Evolutionary conservation across 2,329 filamentous ascomycete genomes (phyloP).

Genomic region (Fonsecaea pedrosoi): DNA sequence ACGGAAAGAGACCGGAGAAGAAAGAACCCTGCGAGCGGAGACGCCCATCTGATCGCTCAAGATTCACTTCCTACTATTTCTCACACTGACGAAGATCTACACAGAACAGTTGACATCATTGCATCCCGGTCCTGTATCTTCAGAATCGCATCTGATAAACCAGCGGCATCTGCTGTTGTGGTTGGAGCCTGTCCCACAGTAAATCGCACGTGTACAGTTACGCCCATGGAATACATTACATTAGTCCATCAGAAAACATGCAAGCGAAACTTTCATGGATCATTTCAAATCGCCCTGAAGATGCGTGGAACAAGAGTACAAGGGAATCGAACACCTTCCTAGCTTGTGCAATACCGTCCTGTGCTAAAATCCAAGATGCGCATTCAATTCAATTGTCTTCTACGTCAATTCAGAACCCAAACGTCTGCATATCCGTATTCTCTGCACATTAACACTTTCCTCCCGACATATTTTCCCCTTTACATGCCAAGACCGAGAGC

Average conservation of each 20-base stretch:
- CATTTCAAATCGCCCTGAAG: conserved; percentile 20
- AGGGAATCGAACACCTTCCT: conserved; percentile 14
- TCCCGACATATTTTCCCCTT: not conserved
- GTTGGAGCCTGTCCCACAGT: not conserved
- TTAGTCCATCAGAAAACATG: conserved; percentile 20
- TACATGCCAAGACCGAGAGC: not conserved
- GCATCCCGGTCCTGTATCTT: conserved; percentile 3
- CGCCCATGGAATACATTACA: conserved; percentile 24
- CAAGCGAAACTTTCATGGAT: conserved; percentile 10
- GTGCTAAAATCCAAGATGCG: not conserved
- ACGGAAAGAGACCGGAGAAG: too few relatives aligned
- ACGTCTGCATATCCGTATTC: not conserved
- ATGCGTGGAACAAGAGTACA: conserved; percentile 7
- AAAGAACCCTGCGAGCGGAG: too few relatives aligned
- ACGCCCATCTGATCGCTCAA: too few relatives aligned
- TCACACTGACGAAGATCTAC: not conserved
- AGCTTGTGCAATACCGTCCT: conserved; percentile 7
- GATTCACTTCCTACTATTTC: too few relatives aligned
- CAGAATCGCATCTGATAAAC: conserved; percentile 9
- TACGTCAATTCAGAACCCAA: not conserved
- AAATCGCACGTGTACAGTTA: conserved; percentile 5
- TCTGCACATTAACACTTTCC: not conserved
- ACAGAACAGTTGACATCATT: not conserved
- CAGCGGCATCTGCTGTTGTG: conserved; percentile 2
- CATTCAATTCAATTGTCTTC: not conserved